Percentiles rank a stretch among this genome's conserved stretches.
These are phyloP conservation scores for Angomonas desouzai DNA, from an alignment of 208 protist species.

Conservation along the genomic window DNA sequence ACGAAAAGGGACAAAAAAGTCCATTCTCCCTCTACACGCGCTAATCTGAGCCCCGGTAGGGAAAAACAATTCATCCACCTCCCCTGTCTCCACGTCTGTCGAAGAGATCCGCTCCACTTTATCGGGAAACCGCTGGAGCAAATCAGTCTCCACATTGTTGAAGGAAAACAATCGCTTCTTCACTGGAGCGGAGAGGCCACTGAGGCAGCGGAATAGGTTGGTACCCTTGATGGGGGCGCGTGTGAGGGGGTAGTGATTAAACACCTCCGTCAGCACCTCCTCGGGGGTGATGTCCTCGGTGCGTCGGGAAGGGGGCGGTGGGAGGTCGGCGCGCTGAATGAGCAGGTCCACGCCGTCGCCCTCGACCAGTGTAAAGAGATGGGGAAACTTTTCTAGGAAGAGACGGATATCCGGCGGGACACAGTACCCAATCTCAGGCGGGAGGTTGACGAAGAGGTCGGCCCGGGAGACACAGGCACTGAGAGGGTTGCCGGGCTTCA, in stretches of 20 bases:
- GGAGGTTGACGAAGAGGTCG: neutral
- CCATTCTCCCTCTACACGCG: conserved; percentile 20
- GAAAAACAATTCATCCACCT: conserved; percentile 15
- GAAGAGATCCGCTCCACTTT: conserved; percentile 55
- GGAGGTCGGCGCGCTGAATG: conserved; percentile 71
- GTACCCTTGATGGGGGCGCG: conserved; percentile 54
- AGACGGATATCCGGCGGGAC: neutral
- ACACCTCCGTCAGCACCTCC: conserved; percentile 72
- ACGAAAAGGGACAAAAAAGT: conserved; percentile 67
- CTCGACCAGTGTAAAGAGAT: conserved; percentile 24
- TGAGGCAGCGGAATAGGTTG: conserved; percentile 45
- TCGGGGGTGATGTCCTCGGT: conserved; percentile 37
- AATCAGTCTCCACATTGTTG: conserved; percentile 47
- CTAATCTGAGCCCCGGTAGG: neutral
- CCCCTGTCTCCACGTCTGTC: conserved; percentile 9
- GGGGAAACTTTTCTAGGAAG: neutral
- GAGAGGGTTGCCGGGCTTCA: neutral
- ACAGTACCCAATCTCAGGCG: neutral
- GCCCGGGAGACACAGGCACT: conserved; percentile 6
- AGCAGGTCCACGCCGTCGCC: conserved; percentile 30
- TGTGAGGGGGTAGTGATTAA: conserved; percentile 44
- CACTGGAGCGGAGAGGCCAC: conserved; percentile 33
- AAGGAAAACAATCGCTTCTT: conserved; percentile 39
- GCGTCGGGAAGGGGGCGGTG: conserved; percentile 19
- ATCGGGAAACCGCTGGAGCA: conserved; percentile 58